Conservation (phyloP, 768 basidiomycete species). For the Boletus barrowsii region DNA sequence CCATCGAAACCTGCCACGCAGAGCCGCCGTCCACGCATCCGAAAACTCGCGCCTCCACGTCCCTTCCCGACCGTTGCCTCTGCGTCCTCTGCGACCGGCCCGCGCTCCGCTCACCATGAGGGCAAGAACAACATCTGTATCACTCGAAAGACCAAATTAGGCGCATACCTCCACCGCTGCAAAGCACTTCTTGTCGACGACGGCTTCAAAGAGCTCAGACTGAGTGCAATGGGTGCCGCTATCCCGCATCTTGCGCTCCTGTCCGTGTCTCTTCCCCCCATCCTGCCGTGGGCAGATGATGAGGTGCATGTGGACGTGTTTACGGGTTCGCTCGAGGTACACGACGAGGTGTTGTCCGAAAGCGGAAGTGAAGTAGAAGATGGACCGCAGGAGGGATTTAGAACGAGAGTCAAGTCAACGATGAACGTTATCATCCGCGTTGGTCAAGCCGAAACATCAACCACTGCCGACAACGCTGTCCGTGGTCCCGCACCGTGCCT, state of each 20-base stretch:
- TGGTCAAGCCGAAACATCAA: conserved; percentile 51
- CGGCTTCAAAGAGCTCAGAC: conserved; percentile 73
- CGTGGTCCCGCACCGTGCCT: background rate
- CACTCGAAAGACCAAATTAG: conserved; percentile 71
- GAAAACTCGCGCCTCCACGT: conserved; percentile 68
- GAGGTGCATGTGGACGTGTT: conserved; percentile 61
- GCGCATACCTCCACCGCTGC: conserved; percentile 73
- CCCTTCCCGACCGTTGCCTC: conserved; percentile 75
- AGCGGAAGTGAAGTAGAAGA: conserved; percentile 51
- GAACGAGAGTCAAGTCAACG: conserved; percentile 69
- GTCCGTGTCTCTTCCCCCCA: conserved; percentile 64
- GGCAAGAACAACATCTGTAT: conserved; percentile 81
- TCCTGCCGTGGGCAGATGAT: conserved; percentile 62
- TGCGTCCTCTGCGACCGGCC: conserved; percentile 77
- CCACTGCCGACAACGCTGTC: conserved; percentile 12
- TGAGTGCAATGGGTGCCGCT: conserved; percentile 86
- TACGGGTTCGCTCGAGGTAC: conserved; percentile 70
- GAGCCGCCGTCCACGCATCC: conserved; percentile 38
- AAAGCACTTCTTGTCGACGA: conserved; percentile 69
- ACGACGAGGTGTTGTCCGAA: conserved; percentile 64
- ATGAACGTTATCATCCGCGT: conserved; percentile 59
- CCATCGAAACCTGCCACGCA: conserved; percentile 2
- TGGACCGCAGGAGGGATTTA: conserved; percentile 52
- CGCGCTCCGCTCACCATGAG: conserved; percentile 72
- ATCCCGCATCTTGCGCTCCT: conserved; percentile 79